Base-by-base conservation (phyloP, 257 asterid genomes). In the Nicotiana paniculata region DNA sequence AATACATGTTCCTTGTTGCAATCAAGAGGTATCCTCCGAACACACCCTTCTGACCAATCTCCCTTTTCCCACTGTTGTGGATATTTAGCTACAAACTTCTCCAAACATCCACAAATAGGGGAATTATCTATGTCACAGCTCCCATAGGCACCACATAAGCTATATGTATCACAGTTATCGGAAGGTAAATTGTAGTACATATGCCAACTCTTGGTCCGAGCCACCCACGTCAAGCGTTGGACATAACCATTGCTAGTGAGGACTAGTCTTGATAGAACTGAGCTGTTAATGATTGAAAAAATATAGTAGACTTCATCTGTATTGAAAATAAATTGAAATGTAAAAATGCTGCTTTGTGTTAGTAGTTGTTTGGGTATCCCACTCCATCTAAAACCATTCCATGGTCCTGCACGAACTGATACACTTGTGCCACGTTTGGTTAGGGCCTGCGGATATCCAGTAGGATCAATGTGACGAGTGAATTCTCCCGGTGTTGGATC, bases 11-110 rank as follows among this genome's bases (percentile, higher is more conserved):
- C 78, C 78, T 4, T 70, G 3, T 21, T 70, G 78, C 78, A 70
- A 43, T 70, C 35, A n/a, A 43, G 26, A 3, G 88, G 86, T 26
- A 4, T 54, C 35, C 81, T 85, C 43, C 90, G 69, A 16, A 11
- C 26, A 51, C 91, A 88, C 1, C 90, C 87, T 75, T 51, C 68
- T 3, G 87, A 74, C 87, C 88, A 85, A 18, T 78, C 87, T 9
- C 48, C 30, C 33, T 70, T 86, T 0, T 83, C 85, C 46, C 78
- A 70, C 12, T 70, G n/a, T 43, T 70, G 78, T 43, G 37, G 59
- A 70, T 43, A 3, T 70, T 43, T 70, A 70, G 78, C 58, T 43
- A 46, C 79, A 81, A 86, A 88, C 61, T 66, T 83, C 1, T 83
- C 84, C 68, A 85, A 83, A 81, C 91, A 88, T 55, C 80, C 63